Conservation (phyloP, 2,329 filamentous ascomycete species). For the Cladophialophora bantiana region DNA sequence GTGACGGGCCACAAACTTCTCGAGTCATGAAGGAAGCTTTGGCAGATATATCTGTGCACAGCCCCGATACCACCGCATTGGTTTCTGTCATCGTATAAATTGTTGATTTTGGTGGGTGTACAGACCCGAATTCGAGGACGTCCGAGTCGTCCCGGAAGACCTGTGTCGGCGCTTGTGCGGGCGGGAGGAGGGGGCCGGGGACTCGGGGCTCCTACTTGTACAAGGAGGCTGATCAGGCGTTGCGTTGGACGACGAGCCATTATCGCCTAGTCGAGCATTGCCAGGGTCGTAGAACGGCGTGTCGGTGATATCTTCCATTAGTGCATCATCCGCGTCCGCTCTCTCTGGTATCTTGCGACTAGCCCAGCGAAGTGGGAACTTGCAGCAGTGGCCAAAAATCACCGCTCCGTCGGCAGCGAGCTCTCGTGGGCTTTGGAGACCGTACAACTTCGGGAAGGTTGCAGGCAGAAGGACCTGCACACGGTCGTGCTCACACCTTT, state of each 20-base stretch:
- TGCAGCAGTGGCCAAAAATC: slow-evolving; percentile 18
- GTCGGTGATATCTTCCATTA: not conserved
- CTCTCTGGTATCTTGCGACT: not conserved
- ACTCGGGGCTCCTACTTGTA: not conserved
- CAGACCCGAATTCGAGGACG: not conserved
- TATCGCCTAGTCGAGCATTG: not conserved
- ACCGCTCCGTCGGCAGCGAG: slow-evolving; percentile 18
- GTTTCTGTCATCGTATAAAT: not conserved
- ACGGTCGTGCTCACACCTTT: slow-evolving; percentile 8
- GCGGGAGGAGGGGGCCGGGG: not conserved
- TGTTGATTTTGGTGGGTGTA: slow-evolving; percentile 1
- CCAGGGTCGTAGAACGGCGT: not conserved
- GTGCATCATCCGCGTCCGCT: not conserved
- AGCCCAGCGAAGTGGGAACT: slow-evolving; percentile 5
- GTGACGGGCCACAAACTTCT: too few relatives aligned
- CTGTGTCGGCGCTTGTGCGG: not conserved
- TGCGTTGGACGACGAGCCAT: not conserved
- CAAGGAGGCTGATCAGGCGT: not conserved
- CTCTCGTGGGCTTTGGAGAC: not conserved
- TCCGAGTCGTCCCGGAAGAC: not conserved
- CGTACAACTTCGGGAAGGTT: slow-evolving; percentile 3
- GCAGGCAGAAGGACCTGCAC: slow-evolving; percentile 2
- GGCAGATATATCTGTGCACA: too few relatives aligned
- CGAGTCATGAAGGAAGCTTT: too few relatives aligned
- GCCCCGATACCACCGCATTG: too few relatives aligned